phyloP scores from a whole-genome alignment of 345 rosid genomes.

The Psidium friedrichsthalianum region DNA sequence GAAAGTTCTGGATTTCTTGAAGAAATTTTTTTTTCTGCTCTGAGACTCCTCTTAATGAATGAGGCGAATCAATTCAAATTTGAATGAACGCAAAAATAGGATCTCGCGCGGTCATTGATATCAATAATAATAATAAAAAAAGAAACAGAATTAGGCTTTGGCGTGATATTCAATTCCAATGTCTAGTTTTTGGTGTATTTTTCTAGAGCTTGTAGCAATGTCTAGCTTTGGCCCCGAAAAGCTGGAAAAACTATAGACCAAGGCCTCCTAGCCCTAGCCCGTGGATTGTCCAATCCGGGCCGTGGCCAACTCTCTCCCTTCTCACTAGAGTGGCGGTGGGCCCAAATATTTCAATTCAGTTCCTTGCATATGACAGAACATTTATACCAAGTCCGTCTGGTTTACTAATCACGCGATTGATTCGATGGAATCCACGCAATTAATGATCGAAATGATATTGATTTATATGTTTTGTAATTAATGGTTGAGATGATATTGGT shows the following conservation, averaged over 20 bases:
- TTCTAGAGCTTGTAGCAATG: too few species aligned
- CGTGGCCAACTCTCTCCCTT: neutral
- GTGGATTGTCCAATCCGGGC: neutral
- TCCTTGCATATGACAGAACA: neutral
- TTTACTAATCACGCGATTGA: neutral
- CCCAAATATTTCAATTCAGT: neutral
- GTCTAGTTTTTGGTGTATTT: too few species aligned
- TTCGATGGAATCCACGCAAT: fast-evolving
- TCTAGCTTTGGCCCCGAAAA: neutral
- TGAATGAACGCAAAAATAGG: too few species aligned
- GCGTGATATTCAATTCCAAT: too few species aligned
- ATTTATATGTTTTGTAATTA: neutral
- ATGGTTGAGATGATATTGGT: neutral
- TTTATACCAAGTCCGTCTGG: neutral
- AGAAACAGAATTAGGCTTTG: too few species aligned
- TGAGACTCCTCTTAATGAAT: too few species aligned
- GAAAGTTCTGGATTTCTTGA: too few species aligned
- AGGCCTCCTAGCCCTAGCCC: neutral
- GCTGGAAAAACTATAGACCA: neutral
- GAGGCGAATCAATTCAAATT: too few species aligned
- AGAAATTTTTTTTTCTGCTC: too few species aligned
- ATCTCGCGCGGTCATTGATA: too few species aligned
- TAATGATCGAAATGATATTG: neutral
- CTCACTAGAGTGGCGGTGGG: neutral
- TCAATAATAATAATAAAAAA: too few species aligned